A percentile compares a stretch with the other conserved stretches of the same genome.
These are phyloP conservation scores for Physcomitrium patens DNA, from an alignment of 225 moss, liverwort and hornwort species.

Conservation along the genomic window DNA sequence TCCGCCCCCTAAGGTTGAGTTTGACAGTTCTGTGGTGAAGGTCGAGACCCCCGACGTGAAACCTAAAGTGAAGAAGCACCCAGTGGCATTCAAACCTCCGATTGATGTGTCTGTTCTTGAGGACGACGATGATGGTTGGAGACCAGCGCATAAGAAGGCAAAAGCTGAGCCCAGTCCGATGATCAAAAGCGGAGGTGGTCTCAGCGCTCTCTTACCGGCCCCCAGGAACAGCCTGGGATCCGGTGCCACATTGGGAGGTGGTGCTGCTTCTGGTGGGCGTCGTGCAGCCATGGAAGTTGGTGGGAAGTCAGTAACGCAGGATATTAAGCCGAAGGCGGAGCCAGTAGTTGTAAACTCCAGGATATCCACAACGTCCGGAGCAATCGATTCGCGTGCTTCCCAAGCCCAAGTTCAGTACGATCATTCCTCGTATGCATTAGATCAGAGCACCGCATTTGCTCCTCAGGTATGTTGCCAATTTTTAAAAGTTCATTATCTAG, in stretches of 20 bases:
- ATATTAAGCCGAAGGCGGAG: conserved; percentile 30
- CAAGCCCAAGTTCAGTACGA: conserved; percentile 31
- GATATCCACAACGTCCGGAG: conserved; percentile 20
- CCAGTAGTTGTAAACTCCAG: conserved; percentile 28
- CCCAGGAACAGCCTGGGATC: conserved; percentile 82
- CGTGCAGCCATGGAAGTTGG: conserved; percentile 73
- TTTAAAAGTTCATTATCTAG: neutral
- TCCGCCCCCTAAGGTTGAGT: conserved; percentile 45
- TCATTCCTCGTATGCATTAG: conserved; percentile 45
- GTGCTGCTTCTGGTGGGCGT: conserved; percentile 55
- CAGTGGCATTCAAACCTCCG: conserved; percentile 78
- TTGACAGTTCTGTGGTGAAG: conserved; percentile 36
- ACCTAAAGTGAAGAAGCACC: conserved; percentile 51
- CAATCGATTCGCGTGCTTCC: conserved; percentile 25
- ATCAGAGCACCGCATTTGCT: conserved; percentile 33
- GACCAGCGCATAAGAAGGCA: conserved; percentile 55
- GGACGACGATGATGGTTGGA: conserved; percentile 71
- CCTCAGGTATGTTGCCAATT: conserved; percentile 41
- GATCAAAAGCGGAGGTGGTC: conserved; percentile 40
- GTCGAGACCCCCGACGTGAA: conserved; percentile 20
- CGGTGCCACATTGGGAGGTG: conserved; percentile 70
- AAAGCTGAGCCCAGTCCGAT: conserved; percentile 44
- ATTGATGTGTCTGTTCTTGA: conserved; percentile 67
- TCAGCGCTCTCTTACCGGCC: conserved; percentile 71
- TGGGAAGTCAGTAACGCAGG: conserved; percentile 23